Base-by-base conservation (phyloP, 2,329 filamentous ascomycete species). In the Curvularia verruculosa region DNA sequence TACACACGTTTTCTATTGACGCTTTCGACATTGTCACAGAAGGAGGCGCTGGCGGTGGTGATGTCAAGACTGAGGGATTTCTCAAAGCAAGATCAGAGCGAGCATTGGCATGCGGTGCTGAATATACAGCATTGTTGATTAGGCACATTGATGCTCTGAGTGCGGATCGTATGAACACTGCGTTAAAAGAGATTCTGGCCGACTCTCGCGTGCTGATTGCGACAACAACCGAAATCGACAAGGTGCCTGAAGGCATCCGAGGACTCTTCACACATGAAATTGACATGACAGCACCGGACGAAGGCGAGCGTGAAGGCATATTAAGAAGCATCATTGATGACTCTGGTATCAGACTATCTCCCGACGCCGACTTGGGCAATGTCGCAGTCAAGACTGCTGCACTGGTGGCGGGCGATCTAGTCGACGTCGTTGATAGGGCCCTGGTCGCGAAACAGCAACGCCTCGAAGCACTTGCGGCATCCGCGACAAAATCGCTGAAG, bases 371-470 rank as follows among this genome's bases (percentile, higher is more conserved):
- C 54, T 82, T 99, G 5, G 85, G 87, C 60, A 87, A 89, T 9
- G 88, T 99, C 15, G 95, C 95, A 0, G 84, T 99, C 49, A 98
- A 98, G 80, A 99, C 95, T 8, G 95, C 95, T 6, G 95, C 95
- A 1, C 82, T 99, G 7, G 95, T 99, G 3, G 95, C 95, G 19
- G 95, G 93, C 13, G 94, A 99, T 72, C 80, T 99, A 9, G 89
- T 96, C 1, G 95, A 99, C 71, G 94, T 99, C 0, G 91, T 97
- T 29, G 93, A 97, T 70, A 87, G 95, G 45, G 95, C 95, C 1
- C 81, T 91, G 1, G 87, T 94, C 10, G 92, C 92, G 6, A 87
- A 90, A 60, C 85, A 85, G 41, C 83, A 87, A 37, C 89, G 95
- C 3, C 82, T 99, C 1, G 89, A 96, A 74, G 79, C 83, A 19